Evolutionary conservation across 2,329 filamentous ascomycete species (phyloP), one percentile per base, ranked within the genome.

Genomic region (Monilinia polystroma): DNA sequence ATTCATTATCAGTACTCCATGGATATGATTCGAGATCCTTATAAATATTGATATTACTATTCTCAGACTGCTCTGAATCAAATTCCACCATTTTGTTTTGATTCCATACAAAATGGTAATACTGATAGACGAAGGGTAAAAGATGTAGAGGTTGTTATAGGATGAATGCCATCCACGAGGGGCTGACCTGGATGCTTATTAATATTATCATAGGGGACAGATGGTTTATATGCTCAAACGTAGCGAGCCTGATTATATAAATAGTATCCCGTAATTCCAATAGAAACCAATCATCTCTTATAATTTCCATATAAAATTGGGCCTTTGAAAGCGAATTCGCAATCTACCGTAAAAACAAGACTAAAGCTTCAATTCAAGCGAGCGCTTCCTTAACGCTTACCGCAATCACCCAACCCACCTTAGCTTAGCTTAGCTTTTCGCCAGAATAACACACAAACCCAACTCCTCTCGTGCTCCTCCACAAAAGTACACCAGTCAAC

Each of bases 1-100:
- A 92, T 70, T 86, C 85, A 63, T 82, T 80, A 77, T 92, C 90
- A 69, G 83, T 83, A 68, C 82, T 82, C 89, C 89, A 92, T 23
- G 84, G 82, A 74, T 91, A 91, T 32, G 79, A 78, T 72, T 90
- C 87, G 62, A 92, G 84, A 69, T 87, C 84, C 67, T 80, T 78
- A 76, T 86, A 90, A 67, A 87, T 76, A 62, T 79, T 54, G 64
- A 26, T n/a, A 20, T 62, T 23, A 14, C 29, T 20, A 1, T 20
- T 58, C 49, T 7, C 43, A 23, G 63, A 38, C n/a, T 38, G 32
- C 11, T 59, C 60, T n/a, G 49, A 41, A 32, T 23, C 18, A 3
- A 59, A 45, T 10, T 43, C 59, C 32, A 45, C n/a, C 63, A 65
- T 65, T 41, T 4, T 59, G 10, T 11, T 14, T 5, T 11, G 23